Percentiles rank a stretch among this genome's conserved stretches.
These are phyloP conservation scores for Lepidopterella palustris DNA, from an alignment of 495 filamentous ascomycete species.

Conservation along the genomic window DNA sequence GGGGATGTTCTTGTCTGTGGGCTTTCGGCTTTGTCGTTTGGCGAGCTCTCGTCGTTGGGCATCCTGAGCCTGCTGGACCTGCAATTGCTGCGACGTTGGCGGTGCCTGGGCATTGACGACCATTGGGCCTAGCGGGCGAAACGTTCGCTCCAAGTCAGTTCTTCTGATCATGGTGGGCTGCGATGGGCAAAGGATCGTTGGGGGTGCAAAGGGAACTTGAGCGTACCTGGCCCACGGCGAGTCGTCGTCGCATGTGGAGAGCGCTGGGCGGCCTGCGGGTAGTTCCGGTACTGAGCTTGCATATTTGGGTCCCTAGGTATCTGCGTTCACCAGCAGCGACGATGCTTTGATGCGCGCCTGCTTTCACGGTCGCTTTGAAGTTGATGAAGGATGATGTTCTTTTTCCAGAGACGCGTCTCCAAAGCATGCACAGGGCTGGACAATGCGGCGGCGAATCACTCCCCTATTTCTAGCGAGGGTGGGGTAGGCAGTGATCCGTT, in stretches of 20 bases:
- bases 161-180: conserved; percentile 32
- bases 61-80: conserved; percentile 50
- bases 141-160: conserved; percentile 38
- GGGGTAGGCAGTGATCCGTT: background rate
- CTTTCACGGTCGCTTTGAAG: conserved; percentile 5
- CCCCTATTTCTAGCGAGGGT: conserved; percentile 8
- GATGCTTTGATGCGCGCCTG: conserved; percentile 10
- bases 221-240: conserved; percentile 30
- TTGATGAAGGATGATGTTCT: conserved; percentile 12
- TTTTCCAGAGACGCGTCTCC: conserved; percentile 21
- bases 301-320: conserved; percentile 16
- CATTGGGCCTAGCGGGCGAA: conserved; percentile 36
- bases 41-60: conserved; percentile 55
- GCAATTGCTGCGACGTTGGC: conserved; percentile 14
- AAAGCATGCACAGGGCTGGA: conserved; percentile 26
- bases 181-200: background rate
- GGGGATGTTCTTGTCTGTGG: conserved; percentile 90
- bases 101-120: conserved; percentile 14
- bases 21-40: conserved; percentile 73
- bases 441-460: conserved; percentile 10
- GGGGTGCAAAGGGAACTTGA: background rate
- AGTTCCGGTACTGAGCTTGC: conserved; percentile 36
- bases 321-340: too few species aligned
- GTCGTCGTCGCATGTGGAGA: conserved; percentile 24
- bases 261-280: conserved; percentile 29